Base-by-base conservation (phyloP, 1,139 yeast genomes). In the Spencermartinsiella ligniputridi region DNA sequence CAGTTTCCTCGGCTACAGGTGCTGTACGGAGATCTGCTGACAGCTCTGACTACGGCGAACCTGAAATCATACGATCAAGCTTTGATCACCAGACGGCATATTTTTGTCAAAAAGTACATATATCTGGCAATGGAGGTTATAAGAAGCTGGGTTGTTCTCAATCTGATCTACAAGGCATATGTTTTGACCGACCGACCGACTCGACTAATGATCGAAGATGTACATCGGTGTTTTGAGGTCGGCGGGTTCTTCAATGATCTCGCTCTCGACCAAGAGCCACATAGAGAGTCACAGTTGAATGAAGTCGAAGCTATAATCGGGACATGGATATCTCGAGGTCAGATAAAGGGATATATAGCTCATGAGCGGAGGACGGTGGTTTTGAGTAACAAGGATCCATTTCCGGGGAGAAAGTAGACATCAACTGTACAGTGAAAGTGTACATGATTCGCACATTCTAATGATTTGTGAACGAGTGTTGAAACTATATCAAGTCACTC, bases 301-400 rank as follows among this genome's bases (percentile, higher is more conserved):
- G 81, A 79, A 41, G 71, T 83, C 3, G 97, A 90, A 64, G 81
- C 94, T 52, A 64, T 77, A 20, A 55, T 89, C 35, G 90, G 96
- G 0, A 76, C 76, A 46, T 65, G 85, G 55, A 87, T 90, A 15
- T 70, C 74, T 41, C 66, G 64, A 36, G 86, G 87, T 9, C 68
- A 67, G 45, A 70, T 89, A 48, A 88, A 85, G 65, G 97, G 97
- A 1, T 90, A 89, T 62, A 67, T 90, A 19, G 84, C 95, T 5
- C 94, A 87, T 58, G 76, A 79, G 13, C 79, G 84, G 55, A 70
- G 78, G 44, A 83, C 86, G 48, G 69, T 89, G 22, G 96, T 90
- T 13, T 66, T 90, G 46, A 83, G 95, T 54, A 86, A 83, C 61
- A 76, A 72, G 21, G 77, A 77, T 24, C 82, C 96, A 2, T 90